Evolutionary conservation across 73 alveolate species (phyloP).

Genomic region (Stentor coeruleus): DNA sequence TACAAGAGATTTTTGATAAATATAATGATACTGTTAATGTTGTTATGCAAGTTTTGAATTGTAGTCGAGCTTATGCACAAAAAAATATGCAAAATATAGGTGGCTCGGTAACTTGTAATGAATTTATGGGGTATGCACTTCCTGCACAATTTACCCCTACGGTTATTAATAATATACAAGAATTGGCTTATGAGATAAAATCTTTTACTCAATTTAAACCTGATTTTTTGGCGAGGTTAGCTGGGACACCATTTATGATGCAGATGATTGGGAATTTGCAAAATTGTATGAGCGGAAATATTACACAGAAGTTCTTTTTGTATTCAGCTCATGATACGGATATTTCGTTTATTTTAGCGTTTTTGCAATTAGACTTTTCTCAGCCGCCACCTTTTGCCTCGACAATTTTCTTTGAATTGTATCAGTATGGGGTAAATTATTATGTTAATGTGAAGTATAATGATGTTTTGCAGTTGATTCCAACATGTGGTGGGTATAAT

Average conservation of each 20-base stretch:
- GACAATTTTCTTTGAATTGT: slow-evolving; percentile 21
- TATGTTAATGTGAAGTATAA: neutral
- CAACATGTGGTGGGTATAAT: neutral
- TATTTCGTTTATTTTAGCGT: neutral
- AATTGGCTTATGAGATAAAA: neutral
- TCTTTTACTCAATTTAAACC: neutral
- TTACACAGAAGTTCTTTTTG: neutral
- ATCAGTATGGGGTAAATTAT: neutral
- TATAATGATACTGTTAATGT: neutral
- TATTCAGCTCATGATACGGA: slow-evolving; percentile 27
- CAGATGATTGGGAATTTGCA: neutral
- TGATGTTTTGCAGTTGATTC: neutral
- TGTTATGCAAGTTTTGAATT: neutral
- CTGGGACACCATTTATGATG: neutral
- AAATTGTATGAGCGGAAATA: neutral
- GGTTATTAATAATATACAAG: neutral
- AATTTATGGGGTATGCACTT: neutral
- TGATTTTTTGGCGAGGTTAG: neutral
- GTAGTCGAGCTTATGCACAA: neutral
- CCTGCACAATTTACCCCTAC: neutral
- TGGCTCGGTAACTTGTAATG: neutral
- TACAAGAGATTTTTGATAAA: neutral
- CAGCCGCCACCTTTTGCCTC: slow-evolving; percentile 22
- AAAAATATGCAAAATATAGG: neutral
- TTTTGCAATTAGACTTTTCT: neutral